phyloP scores from a whole-genome alignment of 139 green algal genomes.

The Coccomyxa sp. region DNA sequence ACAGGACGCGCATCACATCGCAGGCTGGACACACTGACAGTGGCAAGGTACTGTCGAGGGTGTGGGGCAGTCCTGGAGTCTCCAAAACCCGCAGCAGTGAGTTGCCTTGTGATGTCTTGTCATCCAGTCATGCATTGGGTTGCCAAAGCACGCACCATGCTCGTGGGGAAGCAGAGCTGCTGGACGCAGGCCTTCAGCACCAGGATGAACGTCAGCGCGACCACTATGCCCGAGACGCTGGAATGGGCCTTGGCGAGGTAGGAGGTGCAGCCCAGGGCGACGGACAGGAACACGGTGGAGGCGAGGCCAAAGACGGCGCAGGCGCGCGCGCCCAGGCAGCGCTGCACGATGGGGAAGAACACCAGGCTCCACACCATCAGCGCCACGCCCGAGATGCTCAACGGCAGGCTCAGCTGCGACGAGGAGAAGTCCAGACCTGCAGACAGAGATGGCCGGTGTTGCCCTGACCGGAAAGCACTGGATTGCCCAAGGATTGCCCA shows the following conservation, averaged over 20 bases:
- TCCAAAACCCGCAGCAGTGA: too few relatives aligned
- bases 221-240: background rate
- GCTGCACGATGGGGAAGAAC: background rate
- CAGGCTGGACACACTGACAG: too few relatives aligned
- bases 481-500: too few relatives aligned
- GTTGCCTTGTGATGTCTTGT: too few relatives aligned
- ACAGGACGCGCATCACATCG: too few relatives aligned
- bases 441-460: too few relatives aligned
- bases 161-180: background rate
- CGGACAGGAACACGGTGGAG: background rate
- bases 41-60: too few relatives aligned
- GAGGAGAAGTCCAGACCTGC: background rate
- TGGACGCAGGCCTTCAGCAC: background rate
- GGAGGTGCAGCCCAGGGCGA: background rate
- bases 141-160: background rate
- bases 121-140: too few relatives aligned
- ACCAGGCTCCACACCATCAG: background rate
- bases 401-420: background rate
- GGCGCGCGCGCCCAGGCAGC: background rate
- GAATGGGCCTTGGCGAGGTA: background rate
- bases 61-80: too few relatives aligned
- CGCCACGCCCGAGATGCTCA: background rate
- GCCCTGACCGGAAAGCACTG: too few relatives aligned
- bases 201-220: background rate
- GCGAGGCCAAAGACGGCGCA: background rate